Evolutionary conservation across 768 basidiomycete genomes (phyloP), one percentile per base, ranked within the genome.

Genomic region (Termitomyces sp.): DNA sequence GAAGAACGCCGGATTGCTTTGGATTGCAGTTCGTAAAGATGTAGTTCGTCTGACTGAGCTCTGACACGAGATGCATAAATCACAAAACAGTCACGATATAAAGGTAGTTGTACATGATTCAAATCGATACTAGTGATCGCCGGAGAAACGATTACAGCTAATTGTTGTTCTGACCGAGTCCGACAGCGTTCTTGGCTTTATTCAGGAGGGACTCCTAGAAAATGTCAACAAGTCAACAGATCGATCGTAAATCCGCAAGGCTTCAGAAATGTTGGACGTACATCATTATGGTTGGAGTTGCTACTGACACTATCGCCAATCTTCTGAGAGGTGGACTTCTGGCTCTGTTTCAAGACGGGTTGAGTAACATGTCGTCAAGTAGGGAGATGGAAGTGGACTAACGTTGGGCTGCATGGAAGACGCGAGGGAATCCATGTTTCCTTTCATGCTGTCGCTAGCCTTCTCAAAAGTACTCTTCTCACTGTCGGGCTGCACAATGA

Each of bases 391-490:
- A 43, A 21, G 11, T 6, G 11, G 16, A 64, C 72, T 55, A 8
- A 80, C 81, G 61, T 81, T 68, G 62, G 84, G 82, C 66, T 85
- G 77, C 16, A 77, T 2, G 41, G 76, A 73, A 23, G 81, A 81
- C 1, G 79, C 77, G 5, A 66, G 61, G 47, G 77, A 80, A 64
- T 85, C 84, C 40, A 67, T 57, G 53, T 66, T 72, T 58, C 82
- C 78, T 64, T 81, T 82, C 62, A 78, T 7, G 38, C 63, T 67
- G 71, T 86, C 85, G 47, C 76, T 68, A 9, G 73, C 60, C 23
- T 82, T 75, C 74, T 86, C 84, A 29, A 75, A 69, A 54, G 70
- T 73, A n/a, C 73, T 59, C 74, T 86, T 86, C 74, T 85, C 73
- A 32, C 78, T 80, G 61, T 85, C 83, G 62, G 83, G 83, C 83